Conservation (phyloP, 2,329 filamentous ascomycete species). For the Cladorrhinum sp. region DNA sequence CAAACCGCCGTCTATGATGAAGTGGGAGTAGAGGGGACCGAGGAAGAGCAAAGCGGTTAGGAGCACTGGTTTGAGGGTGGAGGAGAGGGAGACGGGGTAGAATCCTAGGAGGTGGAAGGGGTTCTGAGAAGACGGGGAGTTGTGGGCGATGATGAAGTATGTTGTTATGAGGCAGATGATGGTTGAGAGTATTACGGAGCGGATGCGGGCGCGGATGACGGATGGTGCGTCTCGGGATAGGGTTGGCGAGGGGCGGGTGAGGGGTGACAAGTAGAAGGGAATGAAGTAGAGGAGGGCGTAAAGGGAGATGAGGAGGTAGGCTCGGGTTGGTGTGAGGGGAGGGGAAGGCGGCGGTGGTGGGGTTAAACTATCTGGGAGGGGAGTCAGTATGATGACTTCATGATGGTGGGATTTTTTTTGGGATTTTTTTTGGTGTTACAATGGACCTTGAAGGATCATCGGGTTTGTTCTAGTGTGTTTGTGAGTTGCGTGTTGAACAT, state of each 20-base stretch:
- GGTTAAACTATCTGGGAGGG: conserved; percentile 27
- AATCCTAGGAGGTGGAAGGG: conserved; percentile 71
- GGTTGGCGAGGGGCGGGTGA: conserved; percentile 73
- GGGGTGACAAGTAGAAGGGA: conserved; percentile 80
- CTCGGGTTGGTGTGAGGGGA: conserved; percentile 40
- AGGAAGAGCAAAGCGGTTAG: conserved; percentile 77
- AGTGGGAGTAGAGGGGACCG: conserved; percentile 77
- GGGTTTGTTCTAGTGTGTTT: background rate
- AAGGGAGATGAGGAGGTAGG: conserved; percentile 43
- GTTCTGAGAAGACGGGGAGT: conserved; percentile 41
- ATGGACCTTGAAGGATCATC: background rate
- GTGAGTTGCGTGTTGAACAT: background rate
- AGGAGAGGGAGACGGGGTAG: conserved; percentile 69
- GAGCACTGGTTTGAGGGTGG: conserved; percentile 61
- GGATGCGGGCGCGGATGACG: conserved; percentile 82
- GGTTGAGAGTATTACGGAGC: conserved; percentile 75
- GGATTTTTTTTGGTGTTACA: background rate
- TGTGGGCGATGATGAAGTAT: conserved; percentile 59
- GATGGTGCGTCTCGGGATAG: conserved; percentile 84
- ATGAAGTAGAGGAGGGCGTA: conserved; percentile 89
- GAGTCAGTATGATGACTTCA: background rate
- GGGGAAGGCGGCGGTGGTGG: conserved; percentile 36
- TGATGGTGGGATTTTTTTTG: background rate
- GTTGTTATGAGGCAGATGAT: conserved; percentile 64
- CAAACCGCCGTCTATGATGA: conserved; percentile 71